phyloP scores from a whole-genome alignment of 192 early-diverging fungal species.

The Coemansia sp. region DNA sequence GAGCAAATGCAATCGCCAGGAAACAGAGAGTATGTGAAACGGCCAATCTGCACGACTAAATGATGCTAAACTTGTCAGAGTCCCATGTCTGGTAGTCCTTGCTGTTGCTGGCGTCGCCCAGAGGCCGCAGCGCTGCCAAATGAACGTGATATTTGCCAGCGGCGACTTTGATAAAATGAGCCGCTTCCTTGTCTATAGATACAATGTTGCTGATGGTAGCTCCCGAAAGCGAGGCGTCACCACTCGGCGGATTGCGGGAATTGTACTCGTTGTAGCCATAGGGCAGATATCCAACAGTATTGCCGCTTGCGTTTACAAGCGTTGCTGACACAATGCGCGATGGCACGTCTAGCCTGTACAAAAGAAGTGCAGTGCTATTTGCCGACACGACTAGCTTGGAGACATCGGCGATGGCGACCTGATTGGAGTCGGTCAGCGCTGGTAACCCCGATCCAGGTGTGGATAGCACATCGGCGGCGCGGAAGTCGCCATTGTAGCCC shows the following conservation, averaged over 20 bases:
- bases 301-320: slow-evolving; percentile 17
- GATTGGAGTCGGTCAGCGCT: slow-evolving; percentile 7
- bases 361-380: not conserved
- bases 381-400: slow-evolving; percentile 11
- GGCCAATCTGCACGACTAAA: not conserved
- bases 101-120: slow-evolving; percentile 29
- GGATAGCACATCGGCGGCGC: slow-evolving; percentile 20
- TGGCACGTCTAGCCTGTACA: slow-evolving; percentile 25
- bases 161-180: slow-evolving; percentile 8
- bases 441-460: slow-evolving; percentile 14
- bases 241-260: slow-evolving; percentile 16
- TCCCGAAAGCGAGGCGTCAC: not conserved
- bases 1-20: not conserved
- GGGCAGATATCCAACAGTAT: slow-evolving; percentile 23
- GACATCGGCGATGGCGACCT: slow-evolving; percentile 6
- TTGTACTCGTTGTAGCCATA: slow-evolving; percentile 23
- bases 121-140: slow-evolving; percentile 31
- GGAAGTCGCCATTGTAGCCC: slow-evolving; percentile 50
- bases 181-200: slow-evolving; percentile 16
- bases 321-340: slow-evolving; percentile 18
- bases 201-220: slow-evolving; percentile 8
- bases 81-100: slow-evolving; percentile 49
- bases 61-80: slow-evolving; percentile 31
- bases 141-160: slow-evolving; percentile 38
- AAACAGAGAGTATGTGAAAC: not conserved